Evolutionary conservation across 768 basidiomycete species (phyloP), one percentile per base, ranked within the genome.

Genomic region (Agrocybe chaxingu): DNA sequence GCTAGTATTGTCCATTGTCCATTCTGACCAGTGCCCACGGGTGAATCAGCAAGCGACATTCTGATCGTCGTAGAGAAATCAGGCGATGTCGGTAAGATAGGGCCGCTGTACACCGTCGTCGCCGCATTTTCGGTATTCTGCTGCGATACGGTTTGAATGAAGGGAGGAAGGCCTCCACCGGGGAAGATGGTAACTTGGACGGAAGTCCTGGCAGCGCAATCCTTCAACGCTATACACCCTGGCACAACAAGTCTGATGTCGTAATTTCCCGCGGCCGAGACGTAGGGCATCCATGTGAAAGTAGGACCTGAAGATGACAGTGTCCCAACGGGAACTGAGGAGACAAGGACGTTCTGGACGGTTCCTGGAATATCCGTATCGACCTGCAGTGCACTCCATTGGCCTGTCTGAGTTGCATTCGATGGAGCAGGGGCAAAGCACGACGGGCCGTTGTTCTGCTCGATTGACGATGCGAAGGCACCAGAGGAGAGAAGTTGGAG

Each of bases 401-500:
- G 61, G 7, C 92, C 91, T 2, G 84, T 86, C 47, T 70, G 74
- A 0, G 80, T 72, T 4, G 82, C 78, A 56, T 82, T 84, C 19
- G 92, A 93, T 1, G 88, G 72, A 51, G 74, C 78, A 1, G 90
- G 85, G 1, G 91, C 83, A 62, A 85, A 92, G 63, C 93, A 94
- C 1, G 89, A 88, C 36, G 72, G 62, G 3, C 67, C 70, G 59
- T 94, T 91, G 47, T 83, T 73, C 11, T 62, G 62, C 45, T 69
- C 63, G 48, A 89, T 68, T 1, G 92, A 80, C 1, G 92, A 92
- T 9, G 87, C 91, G 60, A 89, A 95, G 11, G 94, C 89, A 52
- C 96, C 97, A 12, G 91, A 86, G 2, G 92, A 94, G 13, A 99
- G 81, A 11, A 98, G 73, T 61, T 98, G 92, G n/a, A 98, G 65